Percentiles rank a stretch among this genome's conserved stretches.
phyloP scores from a whole-genome alignment of 331 rosid genomes.

The Acacia pycnantha region DNA sequence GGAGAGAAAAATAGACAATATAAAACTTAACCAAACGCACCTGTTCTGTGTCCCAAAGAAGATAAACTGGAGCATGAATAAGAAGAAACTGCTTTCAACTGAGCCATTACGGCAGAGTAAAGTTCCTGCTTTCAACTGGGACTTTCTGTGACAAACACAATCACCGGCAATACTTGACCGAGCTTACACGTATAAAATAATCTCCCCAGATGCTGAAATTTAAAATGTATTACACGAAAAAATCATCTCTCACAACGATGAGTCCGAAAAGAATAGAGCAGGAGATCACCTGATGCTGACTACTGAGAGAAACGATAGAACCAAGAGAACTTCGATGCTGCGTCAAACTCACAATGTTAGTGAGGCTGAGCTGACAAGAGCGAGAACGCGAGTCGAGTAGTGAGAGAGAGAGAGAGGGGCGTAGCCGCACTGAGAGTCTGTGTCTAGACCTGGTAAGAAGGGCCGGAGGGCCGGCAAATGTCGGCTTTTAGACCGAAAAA shows the following conservation, averaged over 20 bases:
- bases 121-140: neutral
- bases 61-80: constrained; percentile 27
- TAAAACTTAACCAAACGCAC: constrained; percentile 21
- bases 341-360: neutral
- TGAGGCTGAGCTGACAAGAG: too few species aligned
- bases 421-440: too few species aligned
- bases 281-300: neutral
- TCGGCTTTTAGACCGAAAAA: too few species aligned
- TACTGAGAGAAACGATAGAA: neutral
- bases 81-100: constrained; percentile 52
- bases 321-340: neutral
- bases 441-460: too few species aligned
- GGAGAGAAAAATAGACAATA: neutral
- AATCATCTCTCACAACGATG: neutral
- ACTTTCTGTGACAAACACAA: neutral
- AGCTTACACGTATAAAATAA: neutral
- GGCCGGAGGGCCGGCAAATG: too few species aligned
- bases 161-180: neutral
- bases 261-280: neutral
- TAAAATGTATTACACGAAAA: too few species aligned
- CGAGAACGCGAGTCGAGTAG: too few species aligned
- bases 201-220: neutral
- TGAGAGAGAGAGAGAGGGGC: too few species aligned
- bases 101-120: constrained; percentile 49
- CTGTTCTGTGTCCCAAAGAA: constrained; percentile 33